A percentile compares a stretch with the other conserved stretches of the same genome.
Evolutionary conservation across 345 rosid genomes (phyloP).

Genomic region (Moricandia arvensis): DNA sequence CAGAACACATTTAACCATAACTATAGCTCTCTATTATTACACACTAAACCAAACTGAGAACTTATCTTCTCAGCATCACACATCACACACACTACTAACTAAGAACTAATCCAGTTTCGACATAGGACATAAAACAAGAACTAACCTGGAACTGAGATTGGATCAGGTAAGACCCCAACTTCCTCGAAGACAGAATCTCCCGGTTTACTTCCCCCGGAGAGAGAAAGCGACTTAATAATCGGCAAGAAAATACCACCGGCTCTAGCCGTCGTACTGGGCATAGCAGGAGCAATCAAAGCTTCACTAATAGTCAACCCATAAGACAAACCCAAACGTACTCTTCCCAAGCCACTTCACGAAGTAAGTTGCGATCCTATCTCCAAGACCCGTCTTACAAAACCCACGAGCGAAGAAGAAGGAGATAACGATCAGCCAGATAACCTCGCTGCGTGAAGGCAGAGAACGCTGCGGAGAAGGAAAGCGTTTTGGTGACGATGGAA

Average conservation of each 20-base stretch:
- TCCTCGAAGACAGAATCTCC: constrained; percentile 71
- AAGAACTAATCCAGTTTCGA: background rate
- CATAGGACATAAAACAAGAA: background rate
- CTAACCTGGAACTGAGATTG: constrained; percentile 95
- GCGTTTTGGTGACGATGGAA: constrained; percentile 70
- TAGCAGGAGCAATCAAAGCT: constrained; percentile 89
- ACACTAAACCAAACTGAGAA: no score
- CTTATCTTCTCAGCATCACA: no score
- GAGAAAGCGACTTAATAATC: constrained; percentile 72
- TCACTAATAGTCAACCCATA: constrained; percentile 87
- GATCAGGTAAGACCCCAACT: constrained; percentile 75
- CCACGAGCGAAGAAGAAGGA: constrained; percentile 99
- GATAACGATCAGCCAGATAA: constrained; percentile 92
- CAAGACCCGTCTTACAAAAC: constrained; percentile 91
- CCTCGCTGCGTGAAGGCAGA: constrained; percentile 86
- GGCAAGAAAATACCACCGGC: constrained; percentile 97
- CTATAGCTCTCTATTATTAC: no score
- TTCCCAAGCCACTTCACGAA: constrained; percentile 92
- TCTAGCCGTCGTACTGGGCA: constrained; percentile 97
- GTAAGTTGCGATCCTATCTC: constrained; percentile 91
- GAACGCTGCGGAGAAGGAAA: constrained; percentile 76
- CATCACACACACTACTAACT: no score
- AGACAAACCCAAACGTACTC: constrained; percentile 87
- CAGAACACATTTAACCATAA: no score
- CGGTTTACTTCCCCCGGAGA: constrained; percentile 81